Conservation (phyloP, 2,329 filamentous ascomycete genomes). For the Penicillium psychrosexuale region DNA sequence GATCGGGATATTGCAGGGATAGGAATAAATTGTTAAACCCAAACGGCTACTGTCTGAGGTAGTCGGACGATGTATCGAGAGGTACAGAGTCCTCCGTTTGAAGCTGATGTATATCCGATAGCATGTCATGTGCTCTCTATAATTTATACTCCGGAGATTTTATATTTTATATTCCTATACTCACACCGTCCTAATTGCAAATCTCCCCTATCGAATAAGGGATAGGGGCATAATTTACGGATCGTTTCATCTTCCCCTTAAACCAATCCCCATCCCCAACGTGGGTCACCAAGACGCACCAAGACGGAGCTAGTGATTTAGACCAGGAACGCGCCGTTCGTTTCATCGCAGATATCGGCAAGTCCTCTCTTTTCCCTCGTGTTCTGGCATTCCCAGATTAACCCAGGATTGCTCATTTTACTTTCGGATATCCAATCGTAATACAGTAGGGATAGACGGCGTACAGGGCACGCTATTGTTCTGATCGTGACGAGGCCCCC, state of each 20-base stretch:
- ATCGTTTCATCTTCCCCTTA: conserved; percentile 21
- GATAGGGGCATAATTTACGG: neutral
- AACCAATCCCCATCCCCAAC: conserved; percentile 16
- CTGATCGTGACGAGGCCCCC: neutral
- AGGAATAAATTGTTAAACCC: neutral
- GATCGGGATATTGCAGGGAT: conserved; percentile 1
- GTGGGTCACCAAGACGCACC: conserved; percentile 13
- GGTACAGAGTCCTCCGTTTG: no score
- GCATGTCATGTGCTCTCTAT: no score
- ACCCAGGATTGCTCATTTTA: neutral
- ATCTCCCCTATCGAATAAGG: no score
- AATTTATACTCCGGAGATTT: no score
- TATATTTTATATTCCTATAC: no score
- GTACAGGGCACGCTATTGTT: neutral
- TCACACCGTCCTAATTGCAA: neutral
- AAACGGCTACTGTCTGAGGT: neutral
- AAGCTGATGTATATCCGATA: no score
- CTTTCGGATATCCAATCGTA: conserved; percentile 1
- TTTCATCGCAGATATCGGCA: conserved; percentile 1
- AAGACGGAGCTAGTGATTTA: conserved; percentile 10
- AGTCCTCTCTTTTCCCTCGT: neutral
- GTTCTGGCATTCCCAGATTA: neutral
- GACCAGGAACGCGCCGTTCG: conserved; percentile 9
- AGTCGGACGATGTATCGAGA: neutral
- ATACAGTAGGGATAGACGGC: neutral